Evolutionary conservation across 1,284 basidiomycete species (phyloP), one percentile per base, ranked within the genome.

Genomic region (Gastroboletus turbinatus): DNA sequence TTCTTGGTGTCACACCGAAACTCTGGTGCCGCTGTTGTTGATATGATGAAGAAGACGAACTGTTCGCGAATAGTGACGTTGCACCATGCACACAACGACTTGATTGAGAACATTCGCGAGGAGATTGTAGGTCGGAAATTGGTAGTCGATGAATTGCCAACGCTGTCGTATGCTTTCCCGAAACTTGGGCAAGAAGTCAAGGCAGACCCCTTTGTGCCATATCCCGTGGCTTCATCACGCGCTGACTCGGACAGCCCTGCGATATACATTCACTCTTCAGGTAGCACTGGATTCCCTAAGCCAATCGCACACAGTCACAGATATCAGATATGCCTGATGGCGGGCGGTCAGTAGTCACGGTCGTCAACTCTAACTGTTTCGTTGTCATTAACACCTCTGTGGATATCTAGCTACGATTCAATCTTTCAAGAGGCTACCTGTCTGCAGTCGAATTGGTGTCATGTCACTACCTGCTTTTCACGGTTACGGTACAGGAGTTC

Each of bases 271-370:
- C 73, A 73, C 46, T 74, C 73, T 1, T 71, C 71, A 0, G 71
- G 71, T 11, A 74, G 72, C 50, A 74, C 71, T 0, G 71, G 71
- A 17, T 69, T 66, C 27, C 71, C 71, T 0, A 72, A 68, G 39
- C 55, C 65, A 7, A 73, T 73, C 10, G 47, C 61, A 2, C 55
- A 60, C 21, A 63, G 56, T 4, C 52, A 71, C 51, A 60, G 14
- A 21, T 8, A 45, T 13, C 52, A 58, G 27, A 35, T 63, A 3
- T 36, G 49, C 7, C 54, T 51, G 38, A 19, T 64, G 16, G 13
- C 17, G 2, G 35, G 43, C 16, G 42, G 42, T 39, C 9, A 13
- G 25, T 10, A 17, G n/a, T n/a, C n/a, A n/a, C n/a, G n/a, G n/a
- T n/a, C n/a, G n/a, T 27, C 6, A 2, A 7, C 50, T 35, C 13